Evolutionary conservation across 805 yeast genomes (phyloP).

Genomic region (Nakazawaea wyomingensis): DNA sequence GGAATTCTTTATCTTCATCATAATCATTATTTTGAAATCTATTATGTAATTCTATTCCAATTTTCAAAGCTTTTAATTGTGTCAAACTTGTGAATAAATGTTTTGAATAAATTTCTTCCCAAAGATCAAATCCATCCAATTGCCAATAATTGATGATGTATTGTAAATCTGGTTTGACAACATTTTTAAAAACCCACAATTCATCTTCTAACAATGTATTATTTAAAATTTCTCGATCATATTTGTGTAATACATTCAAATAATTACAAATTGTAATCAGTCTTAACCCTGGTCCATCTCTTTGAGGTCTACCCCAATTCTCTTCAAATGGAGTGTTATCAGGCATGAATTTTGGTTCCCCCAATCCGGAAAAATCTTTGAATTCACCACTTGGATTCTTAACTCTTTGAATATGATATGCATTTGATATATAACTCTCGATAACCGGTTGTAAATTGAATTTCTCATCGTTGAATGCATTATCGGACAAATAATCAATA

Average conservation of each 20-base stretch:
- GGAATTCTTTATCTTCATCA: slow-evolving; percentile 24
- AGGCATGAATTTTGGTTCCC: slow-evolving; percentile 84
- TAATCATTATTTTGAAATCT: slow-evolving; percentile 13
- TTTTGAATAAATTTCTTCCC: slow-evolving; percentile 80
- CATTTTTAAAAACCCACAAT: slow-evolving; percentile 19
- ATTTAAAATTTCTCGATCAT: slow-evolving; percentile 21
- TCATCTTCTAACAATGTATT: slow-evolving; percentile 24
- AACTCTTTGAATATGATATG: slow-evolving; percentile 55
- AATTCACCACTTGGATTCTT: slow-evolving; percentile 67
- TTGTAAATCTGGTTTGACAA: slow-evolving; percentile 61
- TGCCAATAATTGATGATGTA: slow-evolving; percentile 63
- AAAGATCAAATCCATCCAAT: slow-evolving; percentile 69
- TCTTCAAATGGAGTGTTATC: slow-evolving; percentile 58
- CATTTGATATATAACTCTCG: slow-evolving; percentile 59
- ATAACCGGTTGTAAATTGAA: slow-evolving; percentile 25
- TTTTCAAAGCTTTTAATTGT: slow-evolving; percentile 63
- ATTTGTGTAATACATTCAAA: slow-evolving; percentile 35
- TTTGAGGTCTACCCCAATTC: slow-evolving; percentile 92
- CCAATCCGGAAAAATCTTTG: slow-evolving; percentile 53
- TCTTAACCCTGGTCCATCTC: slow-evolving; percentile 91
- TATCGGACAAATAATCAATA: slow-evolving; percentile 48
- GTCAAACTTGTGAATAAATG: slow-evolving; percentile 79
- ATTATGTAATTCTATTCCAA: slow-evolving; percentile 43
- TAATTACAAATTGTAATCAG: slow-evolving; percentile 56
- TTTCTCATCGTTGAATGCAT: slow-evolving; percentile 19